These are phyloP conservation scores for Dispira simplex DNA, from an alignment of 192 early-diverging fungal species.

Conservation along the genomic window DNA sequence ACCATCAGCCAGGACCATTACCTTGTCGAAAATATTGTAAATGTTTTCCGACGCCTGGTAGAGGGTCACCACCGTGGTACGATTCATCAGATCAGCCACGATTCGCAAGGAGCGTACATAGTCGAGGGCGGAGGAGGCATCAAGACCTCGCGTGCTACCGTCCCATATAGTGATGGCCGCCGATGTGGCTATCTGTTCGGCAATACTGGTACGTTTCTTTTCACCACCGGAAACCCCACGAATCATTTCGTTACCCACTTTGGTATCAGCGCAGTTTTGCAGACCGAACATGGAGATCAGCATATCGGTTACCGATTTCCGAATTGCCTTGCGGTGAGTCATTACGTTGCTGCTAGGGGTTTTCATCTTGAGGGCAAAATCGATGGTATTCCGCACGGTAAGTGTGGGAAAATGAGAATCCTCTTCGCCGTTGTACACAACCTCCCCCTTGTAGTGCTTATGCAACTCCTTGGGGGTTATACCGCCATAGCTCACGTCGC, in stretches of 20 bases:
- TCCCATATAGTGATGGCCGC: slow-evolving; percentile 50
- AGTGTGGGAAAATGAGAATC: slow-evolving; percentile 66
- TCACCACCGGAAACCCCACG: slow-evolving; percentile 72
- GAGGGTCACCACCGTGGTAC: slow-evolving; percentile 43
- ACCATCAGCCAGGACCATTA: slow-evolving; percentile 28
- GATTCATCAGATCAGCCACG: slow-evolving; percentile 47
- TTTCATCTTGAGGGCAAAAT: slow-evolving; percentile 61
- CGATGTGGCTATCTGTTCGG: slow-evolving; percentile 53
- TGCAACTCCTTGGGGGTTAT: slow-evolving; percentile 39
- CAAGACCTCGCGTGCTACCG: slow-evolving; percentile 57
- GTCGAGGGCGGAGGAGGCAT: slow-evolving; percentile 68
- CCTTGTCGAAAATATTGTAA: slow-evolving; percentile 41
- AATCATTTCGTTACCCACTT: slow-evolving; percentile 56
- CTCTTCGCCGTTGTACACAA: slow-evolving; percentile 70
- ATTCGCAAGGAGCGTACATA: slow-evolving; percentile 61
- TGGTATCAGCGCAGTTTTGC: slow-evolving; percentile 26
- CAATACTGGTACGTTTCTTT: slow-evolving; percentile 61
- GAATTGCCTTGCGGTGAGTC: slow-evolving; percentile 30
- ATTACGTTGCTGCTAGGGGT: slow-evolving; percentile 37
- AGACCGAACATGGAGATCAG: slow-evolving; percentile 36
- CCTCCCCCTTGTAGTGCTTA: slow-evolving; percentile 49
- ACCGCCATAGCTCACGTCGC: slow-evolving; percentile 48
- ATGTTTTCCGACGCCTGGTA: slow-evolving; percentile 63
- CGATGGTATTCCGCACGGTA: slow-evolving; percentile 60
- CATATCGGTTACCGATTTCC: slow-evolving; percentile 30